These are phyloP conservation scores for Pseudogymnoascus sp. DNA, from an alignment of 2,329 filamentous ascomycete genomes.

Conservation along the genomic window DNA sequence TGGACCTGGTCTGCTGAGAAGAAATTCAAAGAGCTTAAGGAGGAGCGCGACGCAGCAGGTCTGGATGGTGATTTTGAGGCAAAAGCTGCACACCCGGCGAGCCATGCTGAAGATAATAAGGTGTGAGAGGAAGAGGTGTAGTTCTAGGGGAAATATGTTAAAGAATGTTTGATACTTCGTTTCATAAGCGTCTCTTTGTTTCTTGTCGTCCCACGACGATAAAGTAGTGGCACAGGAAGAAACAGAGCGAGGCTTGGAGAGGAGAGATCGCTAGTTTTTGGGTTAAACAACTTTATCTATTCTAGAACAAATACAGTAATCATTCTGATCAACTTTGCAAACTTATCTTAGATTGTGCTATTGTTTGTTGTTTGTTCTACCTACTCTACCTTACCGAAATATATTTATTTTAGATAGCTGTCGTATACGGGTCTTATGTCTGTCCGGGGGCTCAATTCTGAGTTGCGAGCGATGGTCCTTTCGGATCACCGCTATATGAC, in stretches of 20 bases:
- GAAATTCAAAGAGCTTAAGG: constrained; percentile 56
- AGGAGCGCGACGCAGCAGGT: constrained; percentile 32
- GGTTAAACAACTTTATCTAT: neutral
- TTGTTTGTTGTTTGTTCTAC: neutral
- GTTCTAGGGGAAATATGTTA: neutral
- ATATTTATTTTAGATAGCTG: too few relatives aligned
- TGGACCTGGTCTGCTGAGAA: constrained; percentile 68
- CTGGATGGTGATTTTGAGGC: neutral
- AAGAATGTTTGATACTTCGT: neutral
- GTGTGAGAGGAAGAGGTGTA: neutral
- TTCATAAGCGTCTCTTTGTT: neutral
- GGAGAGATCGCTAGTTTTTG: neutral
- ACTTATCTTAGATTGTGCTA: neutral
- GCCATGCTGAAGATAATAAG: neutral
- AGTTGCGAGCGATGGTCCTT: too few relatives aligned
- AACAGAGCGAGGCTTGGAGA: neutral
- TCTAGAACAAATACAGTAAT: neutral
- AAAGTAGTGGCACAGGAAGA: neutral
- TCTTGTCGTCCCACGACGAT: neutral
- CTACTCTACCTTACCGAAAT: neutral
- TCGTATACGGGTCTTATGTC: too few relatives aligned
- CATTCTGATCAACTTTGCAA: neutral
- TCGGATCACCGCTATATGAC: too few relatives aligned
- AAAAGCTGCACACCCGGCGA: neutral
- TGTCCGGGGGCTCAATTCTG: too few relatives aligned